Base-by-base conservation (phyloP, 805 yeast genomes). In the Sungouiella thailandica region DNA sequence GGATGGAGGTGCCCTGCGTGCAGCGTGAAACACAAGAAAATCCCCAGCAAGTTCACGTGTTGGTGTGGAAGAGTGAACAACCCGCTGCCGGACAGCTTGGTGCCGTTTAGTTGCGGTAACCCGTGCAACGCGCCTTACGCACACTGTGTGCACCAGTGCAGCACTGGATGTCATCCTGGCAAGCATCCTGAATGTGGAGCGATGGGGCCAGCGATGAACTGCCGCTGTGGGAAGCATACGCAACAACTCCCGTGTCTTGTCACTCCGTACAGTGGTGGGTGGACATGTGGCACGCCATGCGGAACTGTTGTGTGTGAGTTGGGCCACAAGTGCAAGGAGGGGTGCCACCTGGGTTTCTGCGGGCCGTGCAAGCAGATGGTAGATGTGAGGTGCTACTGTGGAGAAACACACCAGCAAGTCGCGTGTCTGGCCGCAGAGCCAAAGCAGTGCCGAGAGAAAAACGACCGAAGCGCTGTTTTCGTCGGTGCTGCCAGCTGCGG, bases 1-100 rank as follows among this genome's bases (percentile, higher is more conserved):
- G 64, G 69, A 25, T 88, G 96, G 96, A 70, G 88, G 48, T 88
- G 97, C 57, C 96, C 96, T 1, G 73, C 83, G 3, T 84, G 95
- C 55, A 86, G 77, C 58, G 64, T 58, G 30, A 75, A 61, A 20
- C 60, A 64, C 32, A 63, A 58, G 32, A 56, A 60, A 48, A 66
- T 72, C 28, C 88, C 85, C 23, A 70, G 58, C 43, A 70, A 56
- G 25, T 80, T 74, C 55, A 74, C 74, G 1, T 88, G 97, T 52
- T 88, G 97, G 97, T 88, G 96, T 66, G 90, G 89, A 1, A 82
- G 84, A 48, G 73, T 71, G 2, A 62, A 74, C 13, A 76, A 83
- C 43, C 96, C 96, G 0, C 61, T 54, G 4, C 57, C 69, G 1
- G 78, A 80, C 47, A 57, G 68, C 13, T 57, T 79, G 32, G 61